These are phyloP conservation scores for Botryotinia convoluta DNA, from an alignment of 2,329 filamentous ascomycete genomes.

Conservation along the genomic window DNA sequence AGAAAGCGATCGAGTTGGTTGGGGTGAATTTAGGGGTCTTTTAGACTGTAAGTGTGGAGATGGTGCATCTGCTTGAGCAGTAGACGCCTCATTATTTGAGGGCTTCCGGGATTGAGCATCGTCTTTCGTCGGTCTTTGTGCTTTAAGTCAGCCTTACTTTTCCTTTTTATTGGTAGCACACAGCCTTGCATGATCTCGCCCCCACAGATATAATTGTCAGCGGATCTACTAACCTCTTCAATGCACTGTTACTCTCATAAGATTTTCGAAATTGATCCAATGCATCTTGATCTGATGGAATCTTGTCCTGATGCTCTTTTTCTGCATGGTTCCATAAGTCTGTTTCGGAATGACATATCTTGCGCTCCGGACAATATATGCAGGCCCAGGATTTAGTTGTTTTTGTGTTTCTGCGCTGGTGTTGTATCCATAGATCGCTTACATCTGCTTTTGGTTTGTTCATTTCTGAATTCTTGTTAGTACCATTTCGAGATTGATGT, in stretches of 20 bases:
- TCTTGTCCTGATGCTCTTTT: constrained; percentile 22
- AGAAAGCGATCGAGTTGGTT: constrained; percentile 24
- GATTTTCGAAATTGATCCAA: constrained; percentile 17
- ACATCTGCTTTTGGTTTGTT: constrained; percentile 9
- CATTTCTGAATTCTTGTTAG: constrained; percentile 13
- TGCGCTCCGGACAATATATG: constrained; percentile 23
- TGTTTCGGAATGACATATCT: constrained; percentile 22
- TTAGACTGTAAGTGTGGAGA: constrained; percentile 23
- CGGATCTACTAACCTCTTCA: constrained; percentile 23
- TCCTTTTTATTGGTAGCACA: background rate
- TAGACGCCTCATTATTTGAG: constrained; percentile 19
- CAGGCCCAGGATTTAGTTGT: constrained; percentile 29
- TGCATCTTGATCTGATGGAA: constrained; percentile 24
- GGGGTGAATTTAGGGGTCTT: constrained; percentile 20
- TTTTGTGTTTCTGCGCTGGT: constrained; percentile 27
- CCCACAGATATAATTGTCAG: background rate
- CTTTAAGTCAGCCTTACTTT: constrained; percentile 25
- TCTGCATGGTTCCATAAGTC: constrained; percentile 29
- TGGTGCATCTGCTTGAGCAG: constrained; percentile 17
- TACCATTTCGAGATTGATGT: background rate
- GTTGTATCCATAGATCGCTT: constrained; percentile 28
- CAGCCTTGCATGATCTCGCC: background rate
- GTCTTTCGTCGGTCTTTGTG: constrained; percentile 25
- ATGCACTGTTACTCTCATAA: constrained; percentile 22
- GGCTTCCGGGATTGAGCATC: constrained; percentile 24